Evolutionary conservation across 805 yeast genomes (phyloP).

Genomic region (Dipodascopsis uninucleata): DNA sequence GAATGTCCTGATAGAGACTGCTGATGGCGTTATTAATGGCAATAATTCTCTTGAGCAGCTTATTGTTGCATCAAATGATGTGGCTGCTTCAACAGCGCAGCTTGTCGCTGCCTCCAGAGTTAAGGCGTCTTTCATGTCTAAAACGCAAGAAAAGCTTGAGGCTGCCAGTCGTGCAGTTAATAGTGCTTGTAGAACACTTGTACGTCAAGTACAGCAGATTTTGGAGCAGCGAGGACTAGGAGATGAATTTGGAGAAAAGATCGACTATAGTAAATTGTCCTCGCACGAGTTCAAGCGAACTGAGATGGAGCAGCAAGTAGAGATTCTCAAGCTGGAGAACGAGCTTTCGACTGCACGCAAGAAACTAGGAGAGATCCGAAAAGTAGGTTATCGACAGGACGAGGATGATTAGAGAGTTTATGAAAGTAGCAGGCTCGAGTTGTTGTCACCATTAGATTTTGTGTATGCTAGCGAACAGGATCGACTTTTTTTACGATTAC

Average conservation of each 20-base stretch:
- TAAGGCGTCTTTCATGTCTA: constrained; percentile 71
- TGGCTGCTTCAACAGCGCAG: constrained; percentile 89
- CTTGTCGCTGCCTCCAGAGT: constrained; percentile 88
- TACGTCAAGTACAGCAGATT: constrained; percentile 62
- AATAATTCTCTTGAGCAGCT: constrained; percentile 73
- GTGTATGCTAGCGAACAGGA: too few relatives aligned
- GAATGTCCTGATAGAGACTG: constrained; percentile 73
- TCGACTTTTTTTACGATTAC: too few relatives aligned
- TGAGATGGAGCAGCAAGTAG: constrained; percentile 92
- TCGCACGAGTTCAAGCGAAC: constrained; percentile 78
- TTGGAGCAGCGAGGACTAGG: constrained; percentile 42
- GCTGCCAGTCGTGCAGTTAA: constrained; percentile 64
- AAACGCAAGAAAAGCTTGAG: constrained; percentile 72
- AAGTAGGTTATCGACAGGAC: constrained; percentile 68
- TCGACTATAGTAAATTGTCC: constrained; percentile 65
- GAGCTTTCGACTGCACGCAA: constrained; percentile 68
- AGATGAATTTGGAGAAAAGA: constrained; percentile 33
- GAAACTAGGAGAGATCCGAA: constrained; percentile 78
- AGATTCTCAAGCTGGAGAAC: constrained; percentile 77
- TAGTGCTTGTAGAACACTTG: constrained; percentile 70
- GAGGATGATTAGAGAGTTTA: constrained; percentile 4
- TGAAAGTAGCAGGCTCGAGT: too few relatives aligned
- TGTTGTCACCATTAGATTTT: too few relatives aligned
- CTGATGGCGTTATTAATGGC: constrained; percentile 71
- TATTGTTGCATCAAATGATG: constrained; percentile 87